Base-by-base conservation (phyloP, 345 rosid species). In the Lepidium sativum region DNA sequence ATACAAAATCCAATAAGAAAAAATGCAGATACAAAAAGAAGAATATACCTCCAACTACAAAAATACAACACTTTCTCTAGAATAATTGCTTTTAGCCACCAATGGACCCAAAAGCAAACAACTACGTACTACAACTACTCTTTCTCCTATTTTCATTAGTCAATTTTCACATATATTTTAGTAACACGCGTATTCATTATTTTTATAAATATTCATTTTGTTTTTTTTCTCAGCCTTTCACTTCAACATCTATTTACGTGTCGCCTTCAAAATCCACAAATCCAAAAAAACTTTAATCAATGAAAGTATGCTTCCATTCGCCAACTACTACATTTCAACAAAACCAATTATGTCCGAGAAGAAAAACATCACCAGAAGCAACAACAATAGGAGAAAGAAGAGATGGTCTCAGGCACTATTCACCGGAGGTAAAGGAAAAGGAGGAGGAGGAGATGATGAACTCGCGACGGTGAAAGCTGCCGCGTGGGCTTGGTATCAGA, bases 401-500 rank as follows among this genome's bases (percentile, higher is more conserved):
- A 56, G 53, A 65, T 56, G 70, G 66, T 0, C 70, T 20, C 20
- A 52, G 53, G 27, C 59, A 18, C 31, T 70, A 16, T 43, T 54
- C 57, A 39, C 59, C 15, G 60, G 69, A 18, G 74, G 55, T 9
- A 32, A 48, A 58, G 64, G 42, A n/a, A n/a, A n/a, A 44, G 40
- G 68, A 1, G 58, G 42, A 32, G 43, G 17, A 9, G 64, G 32
- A 41, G 59, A 43, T 8, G 90, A 82, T 55, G 84, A 82, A 25
- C 37, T 84, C 14, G 79, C 78, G 2, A 9, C 64, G 14, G 78
- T 69, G 27, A 91, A 86, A 68, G 95, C 98, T 4, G 98, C 96
- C 29, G 98, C 95, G 38, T 91, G 98, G 98, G 92, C 92, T 21
- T 91, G 96, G 98, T 79, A 82, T 58, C 82, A 82, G 41, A 77